Conservation (phyloP, 768 basidiomycete genomes). For the Boletellus ananas region DNA sequence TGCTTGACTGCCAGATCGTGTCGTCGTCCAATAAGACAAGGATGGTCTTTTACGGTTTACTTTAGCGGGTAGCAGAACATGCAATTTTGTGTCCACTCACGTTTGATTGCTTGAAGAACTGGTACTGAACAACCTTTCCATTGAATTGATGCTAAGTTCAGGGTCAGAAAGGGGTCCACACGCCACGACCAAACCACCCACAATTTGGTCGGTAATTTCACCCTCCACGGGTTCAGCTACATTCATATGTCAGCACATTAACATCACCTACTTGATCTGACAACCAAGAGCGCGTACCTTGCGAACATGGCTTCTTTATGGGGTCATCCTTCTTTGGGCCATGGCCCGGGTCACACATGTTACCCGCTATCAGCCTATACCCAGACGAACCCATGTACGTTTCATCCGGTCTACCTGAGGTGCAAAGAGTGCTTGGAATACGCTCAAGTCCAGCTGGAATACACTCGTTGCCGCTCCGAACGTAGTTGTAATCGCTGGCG, state of each 20-base stretch:
- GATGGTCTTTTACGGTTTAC: conserved; percentile 52
- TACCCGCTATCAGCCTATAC: conserved; percentile 88
- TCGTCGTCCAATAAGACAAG: conserved; percentile 76
- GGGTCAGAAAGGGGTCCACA: conserved; percentile 3
- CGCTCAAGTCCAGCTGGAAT: conserved; percentile 85
- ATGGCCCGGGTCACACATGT: conserved; percentile 64
- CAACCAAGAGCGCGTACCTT: conserved; percentile 43
- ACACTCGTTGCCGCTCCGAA: conserved; percentile 71
- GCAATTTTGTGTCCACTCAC: conserved; percentile 34
- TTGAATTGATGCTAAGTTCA: conserved; percentile 64
- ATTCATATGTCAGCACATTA: neutral
- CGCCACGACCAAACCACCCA: conserved; percentile 33
- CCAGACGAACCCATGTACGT: conserved; percentile 87
- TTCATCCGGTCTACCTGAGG: conserved; percentile 44
- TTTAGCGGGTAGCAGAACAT: neutral
- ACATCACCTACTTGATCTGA: neutral
- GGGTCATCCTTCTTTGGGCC: conserved; percentile 68
- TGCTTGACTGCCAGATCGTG: conserved; percentile 89
- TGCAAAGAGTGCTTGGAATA: conserved; percentile 73
- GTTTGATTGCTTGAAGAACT: conserved; percentile 80
- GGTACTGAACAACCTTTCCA: conserved; percentile 62
- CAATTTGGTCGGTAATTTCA: conserved; percentile 68
- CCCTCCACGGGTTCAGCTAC: conserved; percentile 80
- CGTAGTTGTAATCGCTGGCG: conserved; percentile 82
- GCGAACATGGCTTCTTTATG: conserved; percentile 71